Evolutionary conservation across 176 grass and related monocot genomes (phyloP).

Genomic region (Leersia perrieri): DNA sequence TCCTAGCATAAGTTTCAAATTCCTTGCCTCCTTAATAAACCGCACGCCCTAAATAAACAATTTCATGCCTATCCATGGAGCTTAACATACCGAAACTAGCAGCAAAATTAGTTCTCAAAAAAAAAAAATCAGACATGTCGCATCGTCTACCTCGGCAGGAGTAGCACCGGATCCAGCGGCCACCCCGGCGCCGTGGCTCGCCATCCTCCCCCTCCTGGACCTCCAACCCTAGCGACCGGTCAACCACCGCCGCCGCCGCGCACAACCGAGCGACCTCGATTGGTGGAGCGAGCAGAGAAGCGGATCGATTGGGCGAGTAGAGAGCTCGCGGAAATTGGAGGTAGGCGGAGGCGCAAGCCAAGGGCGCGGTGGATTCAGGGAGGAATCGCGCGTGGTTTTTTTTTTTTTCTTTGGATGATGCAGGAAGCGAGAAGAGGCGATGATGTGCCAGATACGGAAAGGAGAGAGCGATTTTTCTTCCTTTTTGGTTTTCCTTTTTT

Average conservation of each 20-base stretch:
- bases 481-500: not conserved
- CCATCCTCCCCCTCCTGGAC: slow-evolving; percentile 33
- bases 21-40: not conserved
- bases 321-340: not conserved
- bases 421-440: slow-evolving; percentile 8
- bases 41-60: not conserved
- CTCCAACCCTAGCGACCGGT: slow-evolving; percentile 21
- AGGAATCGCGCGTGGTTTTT: not conserved
- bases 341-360: not conserved
- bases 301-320: not conserved
- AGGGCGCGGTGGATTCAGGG: not conserved
- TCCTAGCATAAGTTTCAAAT: not conserved
- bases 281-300: not conserved
- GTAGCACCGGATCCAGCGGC: slow-evolving; percentile 35
- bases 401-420: not conserved
- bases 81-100: not conserved
- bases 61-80: not conserved
- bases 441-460: not conserved
- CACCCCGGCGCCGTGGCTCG: slow-evolving; percentile 52
- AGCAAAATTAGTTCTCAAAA: not conserved
- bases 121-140: not conserved
- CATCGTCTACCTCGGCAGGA: slow-evolving; percentile 49
- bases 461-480: not conserved
- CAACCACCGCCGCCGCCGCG: slow-evolving; percentile 7
- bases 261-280: not conserved